A percentile compares a stretch with the other conserved stretches of the same genome.
phyloP scores from a whole-genome alignment of 2,329 filamentous ascomycete species.

The Penicillium paneum region DNA sequence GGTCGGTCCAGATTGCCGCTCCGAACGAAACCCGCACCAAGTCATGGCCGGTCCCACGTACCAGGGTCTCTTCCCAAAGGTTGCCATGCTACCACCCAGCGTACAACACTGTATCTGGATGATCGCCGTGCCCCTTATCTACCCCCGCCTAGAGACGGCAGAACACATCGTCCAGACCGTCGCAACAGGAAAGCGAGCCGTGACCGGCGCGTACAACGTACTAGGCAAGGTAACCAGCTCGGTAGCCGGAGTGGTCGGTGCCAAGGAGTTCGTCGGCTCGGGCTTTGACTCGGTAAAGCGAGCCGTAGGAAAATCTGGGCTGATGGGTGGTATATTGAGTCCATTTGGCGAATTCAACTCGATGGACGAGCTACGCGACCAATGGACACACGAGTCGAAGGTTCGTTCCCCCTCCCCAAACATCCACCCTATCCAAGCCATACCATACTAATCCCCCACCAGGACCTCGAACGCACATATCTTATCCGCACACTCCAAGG shows the following conservation, averaged over 20 bases:
- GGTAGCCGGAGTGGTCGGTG: slow-evolving; percentile 91
- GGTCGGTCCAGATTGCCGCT: slow-evolving; percentile 85
- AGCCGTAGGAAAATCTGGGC: slow-evolving; percentile 87
- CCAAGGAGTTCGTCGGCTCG: slow-evolving; percentile 85
- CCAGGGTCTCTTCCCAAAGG: slow-evolving; percentile 93
- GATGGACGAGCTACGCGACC: slow-evolving; percentile 87
- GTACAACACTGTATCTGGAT: slow-evolving; percentile 98
- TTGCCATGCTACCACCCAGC: slow-evolving; percentile 82
- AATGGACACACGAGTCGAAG: slow-evolving; percentile 98
- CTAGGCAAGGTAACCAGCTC: slow-evolving; percentile 92
- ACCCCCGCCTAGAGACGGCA: slow-evolving; percentile 85
- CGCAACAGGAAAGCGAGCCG: slow-evolving; percentile 91
- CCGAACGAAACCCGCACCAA: slow-evolving; percentile 82
- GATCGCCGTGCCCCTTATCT: slow-evolving; percentile 84
- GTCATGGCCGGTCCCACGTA: slow-evolving; percentile 96
- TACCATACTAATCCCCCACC: neutral
- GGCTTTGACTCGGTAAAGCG: slow-evolving; percentile 96
- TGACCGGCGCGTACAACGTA: slow-evolving; percentile 94
- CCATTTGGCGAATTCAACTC: slow-evolving; percentile 96
- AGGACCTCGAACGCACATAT: slow-evolving; percentile 93
- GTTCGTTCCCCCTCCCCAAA: slow-evolving; percentile 36
- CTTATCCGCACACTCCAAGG: slow-evolving; percentile 92
- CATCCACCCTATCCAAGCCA: neutral
- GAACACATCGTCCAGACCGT: slow-evolving; percentile 89
- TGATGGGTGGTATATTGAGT: slow-evolving; percentile 94